Conservation (phyloP, 2,329 filamentous ascomycete species). For the Colletotrichum limetticola region DNA sequence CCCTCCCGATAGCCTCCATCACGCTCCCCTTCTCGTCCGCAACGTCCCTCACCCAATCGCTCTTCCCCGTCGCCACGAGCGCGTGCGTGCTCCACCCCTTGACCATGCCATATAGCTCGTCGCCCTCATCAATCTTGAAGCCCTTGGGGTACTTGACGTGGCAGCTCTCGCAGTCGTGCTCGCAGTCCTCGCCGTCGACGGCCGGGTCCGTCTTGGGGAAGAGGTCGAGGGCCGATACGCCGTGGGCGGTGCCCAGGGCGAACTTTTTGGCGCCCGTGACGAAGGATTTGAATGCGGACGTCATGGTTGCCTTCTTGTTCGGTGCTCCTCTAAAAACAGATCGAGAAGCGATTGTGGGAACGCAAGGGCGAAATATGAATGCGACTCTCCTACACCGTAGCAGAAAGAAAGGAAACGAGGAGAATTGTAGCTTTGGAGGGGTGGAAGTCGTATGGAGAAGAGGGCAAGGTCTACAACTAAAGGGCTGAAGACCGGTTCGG, state of each 20-base stretch:
- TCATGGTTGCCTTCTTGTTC: conserved; percentile 45
- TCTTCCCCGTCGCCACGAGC: conserved; percentile 93
- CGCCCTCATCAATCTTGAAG: conserved; percentile 80
- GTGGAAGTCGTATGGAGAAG: neutral
- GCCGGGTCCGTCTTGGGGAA: conserved; percentile 81
- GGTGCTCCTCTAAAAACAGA: conserved; percentile 39
- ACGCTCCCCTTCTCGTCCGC: conserved; percentile 87
- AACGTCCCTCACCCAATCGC: conserved; percentile 92
- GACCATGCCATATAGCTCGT: conserved; percentile 85
- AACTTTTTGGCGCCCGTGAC: conserved; percentile 50
- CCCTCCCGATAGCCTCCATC: conserved; percentile 77
- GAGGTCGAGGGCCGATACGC: conserved; percentile 55
- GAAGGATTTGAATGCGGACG: conserved; percentile 53
- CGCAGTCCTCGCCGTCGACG: conserved; percentile 88
- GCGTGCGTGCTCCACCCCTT: conserved; percentile 91
- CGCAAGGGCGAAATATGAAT: neutral
- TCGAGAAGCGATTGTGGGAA: neutral
- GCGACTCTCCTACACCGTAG: neutral
- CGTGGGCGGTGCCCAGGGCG: conserved; percentile 42
- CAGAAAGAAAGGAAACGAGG: neutral
- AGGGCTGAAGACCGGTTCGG: neutral
- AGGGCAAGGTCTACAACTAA: neutral
- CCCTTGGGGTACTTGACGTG: conserved; percentile 77
- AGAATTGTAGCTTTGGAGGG: neutral
- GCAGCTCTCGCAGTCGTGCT: conserved; percentile 87